Evolutionary conservation across 495 filamentous ascomycete species (phyloP), one percentile per base, ranked within the genome.

Genomic region (Neurospora africana): DNA sequence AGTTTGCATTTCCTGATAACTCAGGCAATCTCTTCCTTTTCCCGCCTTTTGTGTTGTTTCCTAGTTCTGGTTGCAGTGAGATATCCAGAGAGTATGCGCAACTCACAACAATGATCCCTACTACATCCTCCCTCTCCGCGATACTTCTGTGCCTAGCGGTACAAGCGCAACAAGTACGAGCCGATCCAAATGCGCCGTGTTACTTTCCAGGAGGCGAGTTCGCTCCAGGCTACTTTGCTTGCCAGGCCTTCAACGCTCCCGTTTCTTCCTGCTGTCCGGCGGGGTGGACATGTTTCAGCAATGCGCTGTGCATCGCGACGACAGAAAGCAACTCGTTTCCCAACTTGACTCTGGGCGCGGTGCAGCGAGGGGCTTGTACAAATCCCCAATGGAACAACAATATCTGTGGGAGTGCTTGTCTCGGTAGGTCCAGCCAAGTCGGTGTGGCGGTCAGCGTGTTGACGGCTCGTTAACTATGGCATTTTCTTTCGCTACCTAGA

Each of bases 261-360:
- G 74, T 76, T 23, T 61, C 72, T 5, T 68, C 72, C 4, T 82
- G 80, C 70, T 81, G 81, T 68, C 74, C 77, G 27, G 71, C 70
- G 0, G 81, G 81, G 4, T 81, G 77, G 75, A 80, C 81, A 13
- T 82, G 80, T 72, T 82, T 78, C 61, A 76, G 75, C 35, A 80
- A 78, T 71, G 70, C 74, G n/a, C 75, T 82, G 3, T 82, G 78
- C 69, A 74, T 79, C 35, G 78, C 78, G 44, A 82, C 79, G 19
- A 77, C 75, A 21, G 67, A 72, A 33, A 76, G 68, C 21, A 68
- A 61, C 27, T 69, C 68, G 19, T 74, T 72, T n/a, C 75, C 75
- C 27, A 75, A 77, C 44, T 35, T 77, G 1, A 75, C 75, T 10
- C 30, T 78, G 0, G 78, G 77, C 4, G 75, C 75, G 7, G 77